These are phyloP conservation scores for Leucaena leucocephala DNA, from an alignment of 306 rosid species.

Conservation along the genomic window DNA sequence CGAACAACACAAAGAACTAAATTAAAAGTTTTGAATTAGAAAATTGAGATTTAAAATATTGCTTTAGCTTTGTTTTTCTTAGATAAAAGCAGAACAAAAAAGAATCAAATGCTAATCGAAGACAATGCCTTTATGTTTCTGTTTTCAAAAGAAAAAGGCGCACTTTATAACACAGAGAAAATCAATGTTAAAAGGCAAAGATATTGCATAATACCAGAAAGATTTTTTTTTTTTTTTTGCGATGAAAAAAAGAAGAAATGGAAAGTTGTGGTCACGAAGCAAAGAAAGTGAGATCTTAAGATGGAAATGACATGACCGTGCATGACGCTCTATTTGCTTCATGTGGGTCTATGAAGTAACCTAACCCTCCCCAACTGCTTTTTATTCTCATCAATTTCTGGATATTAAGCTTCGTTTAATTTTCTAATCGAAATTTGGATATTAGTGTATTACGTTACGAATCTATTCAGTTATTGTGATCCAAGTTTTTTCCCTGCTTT, in stretches of 20 bases:
- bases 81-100: neutral
- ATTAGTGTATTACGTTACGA: neutral
- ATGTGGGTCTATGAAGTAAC: constrained; percentile 61
- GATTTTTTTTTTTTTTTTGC: neutral
- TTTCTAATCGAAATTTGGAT: neutral
- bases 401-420: too few species aligned
- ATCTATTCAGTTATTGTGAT: neutral
- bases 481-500: neutral
- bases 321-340: constrained; percentile 43
- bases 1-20: neutral
- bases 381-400: neutral
- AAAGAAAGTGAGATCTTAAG: constrained; percentile 32
- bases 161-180: neutral
- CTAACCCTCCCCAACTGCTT: constrained; percentile 41
- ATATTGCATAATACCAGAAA: neutral
- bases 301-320: constrained; percentile 10
- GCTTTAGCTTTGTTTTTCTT: neutral
- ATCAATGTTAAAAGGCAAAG: neutral
- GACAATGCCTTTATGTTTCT: neutral
- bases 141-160: neutral
- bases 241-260: neutral
- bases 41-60: neutral
- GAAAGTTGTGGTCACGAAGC: neutral
- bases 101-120: neutral
- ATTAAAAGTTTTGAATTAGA: neutral